Base-by-base conservation (phyloP, 73 alveolate species). In the Paramecium primaurelia region DNA sequence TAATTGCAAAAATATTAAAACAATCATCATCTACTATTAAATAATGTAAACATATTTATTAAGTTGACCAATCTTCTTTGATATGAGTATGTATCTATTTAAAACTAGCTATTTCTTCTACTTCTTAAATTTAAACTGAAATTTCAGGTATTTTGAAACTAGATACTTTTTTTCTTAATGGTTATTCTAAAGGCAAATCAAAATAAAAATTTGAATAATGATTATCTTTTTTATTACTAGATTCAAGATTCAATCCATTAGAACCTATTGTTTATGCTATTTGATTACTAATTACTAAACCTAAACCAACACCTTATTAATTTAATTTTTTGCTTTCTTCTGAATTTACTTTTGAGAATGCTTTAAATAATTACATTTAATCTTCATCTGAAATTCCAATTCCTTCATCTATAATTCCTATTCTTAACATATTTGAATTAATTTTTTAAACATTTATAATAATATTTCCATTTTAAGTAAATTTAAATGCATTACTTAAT, bases 291-390 rank as follows among this genome's bases (percentile, higher is more conserved):
- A 94, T 94, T 1, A 94, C 86, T 42, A 94, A 60, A 36, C 97
- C 97, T 22, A 94, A 86, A 7, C 97, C 97, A 36, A 94, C 87
- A 3, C 97, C 97, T 25, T 47, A 34, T 59, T 85, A 5, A 44
- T 77, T 77, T 44, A 77, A 77, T 77, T 77, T 77, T 5, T 38
- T 34, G 71, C 71, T 38, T 22, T 77, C 89, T 30, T 77, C 88
- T 9, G 86, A 51, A 20, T 87, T 75, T 22, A 94, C 77, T 42
- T 92, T 94, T 12, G 95, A 95, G 44, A 94, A 94, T 10, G 86
- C 87, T 12, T 68, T 86, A 77, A 94, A 94, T 12, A 94, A 71
- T 37, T 69, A 45, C 37, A 60, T 68, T 58, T 84, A 59, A 18
- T 94, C 94, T 45, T 54, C 86, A 68, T 92, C 88, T 1, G 84